Evolutionary conservation across 805 yeast species (phyloP), one percentile per base, ranked within the genome.

Genomic region (Pichia ethanolica): DNA sequence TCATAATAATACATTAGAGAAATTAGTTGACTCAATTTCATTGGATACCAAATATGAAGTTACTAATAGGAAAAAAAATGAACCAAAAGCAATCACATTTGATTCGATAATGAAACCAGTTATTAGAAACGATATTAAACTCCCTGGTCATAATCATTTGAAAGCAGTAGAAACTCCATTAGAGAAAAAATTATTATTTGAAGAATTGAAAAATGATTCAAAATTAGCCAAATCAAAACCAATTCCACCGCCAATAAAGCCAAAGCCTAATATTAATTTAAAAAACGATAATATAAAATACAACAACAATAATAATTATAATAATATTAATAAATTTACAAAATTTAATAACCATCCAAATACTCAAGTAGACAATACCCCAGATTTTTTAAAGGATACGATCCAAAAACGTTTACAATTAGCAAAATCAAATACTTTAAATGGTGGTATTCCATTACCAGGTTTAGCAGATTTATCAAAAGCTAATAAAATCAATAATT

Each of bases 41-140:
- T 14, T 49, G 5, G 46, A 52, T n/a, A 5, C 52, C 2, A 20
- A 44, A 4, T 51, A 44, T 35, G 45, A 48, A 8, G 35, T 46
- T 6, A 27, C 47, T 1, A 40, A 42, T 39, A 42, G 40, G 42
- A 37, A 33, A 7, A 9, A 35, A 5, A 48, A 55, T 8, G 63
- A 51, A 39, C 67, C 68, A 4, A 47, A 51, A 33, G 53, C 60
- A 5, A 53, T 63, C 27, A 53, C 42, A 36, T 56, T 48, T 20
- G 65, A 58, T 10, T 65, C 61, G 37, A 36, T 59, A 4, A 46
- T 59, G 50, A 52, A 52, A 32, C 47, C 53, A 5, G 5, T 26
- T 11, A 11, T 7, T 9, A 30, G 47, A 25, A 28, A 6, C 7
- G 52, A 48, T 32, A 44, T 44, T 2, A 26, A 30, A 14, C 12